Percentiles rank a stretch among this genome's conserved stretches.
Evolutionary conservation across 495 filamentous ascomycete genomes (phyloP).

Genomic region (Aspergillus leporis): DNA sequence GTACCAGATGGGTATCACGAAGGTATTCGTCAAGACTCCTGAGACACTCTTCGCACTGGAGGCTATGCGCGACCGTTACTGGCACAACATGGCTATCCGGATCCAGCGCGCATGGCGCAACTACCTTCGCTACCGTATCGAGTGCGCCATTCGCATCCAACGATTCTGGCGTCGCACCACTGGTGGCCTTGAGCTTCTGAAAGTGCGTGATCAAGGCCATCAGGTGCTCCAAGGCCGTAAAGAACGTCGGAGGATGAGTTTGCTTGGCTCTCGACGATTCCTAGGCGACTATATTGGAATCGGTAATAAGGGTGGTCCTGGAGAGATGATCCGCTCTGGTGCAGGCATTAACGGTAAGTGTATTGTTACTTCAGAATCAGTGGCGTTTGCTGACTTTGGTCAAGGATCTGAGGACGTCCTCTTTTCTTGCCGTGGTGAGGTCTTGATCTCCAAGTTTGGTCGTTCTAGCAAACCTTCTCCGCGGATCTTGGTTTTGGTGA

Average conservation of each 20-base stretch:
- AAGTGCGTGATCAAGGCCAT: conserved; percentile 89
- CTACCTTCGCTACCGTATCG: conserved; percentile 86
- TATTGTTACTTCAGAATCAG: neutral
- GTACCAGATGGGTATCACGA: conserved; percentile 95
- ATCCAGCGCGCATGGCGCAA: conserved; percentile 98
- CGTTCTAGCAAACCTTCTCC: conserved; percentile 91
- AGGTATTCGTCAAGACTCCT: conserved; percentile 98
- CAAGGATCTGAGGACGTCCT: conserved; percentile 67
- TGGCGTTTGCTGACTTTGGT: neutral
- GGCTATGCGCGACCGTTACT: conserved; percentile 95
- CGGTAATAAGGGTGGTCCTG: conserved; percentile 75
- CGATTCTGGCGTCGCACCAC: conserved; percentile 91
- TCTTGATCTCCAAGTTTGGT: conserved; percentile 90
- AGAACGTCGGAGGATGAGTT: conserved; percentile 85
- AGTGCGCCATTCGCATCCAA: conserved; percentile 92
- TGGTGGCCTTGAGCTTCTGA: conserved; percentile 82
- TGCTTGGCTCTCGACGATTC: conserved; percentile 89
- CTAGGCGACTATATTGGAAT: conserved; percentile 94
- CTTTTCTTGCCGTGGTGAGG: conserved; percentile 88
- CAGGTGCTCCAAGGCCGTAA: conserved; percentile 79
- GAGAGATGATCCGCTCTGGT: conserved; percentile 73
- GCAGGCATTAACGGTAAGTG: conserved; percentile 58
- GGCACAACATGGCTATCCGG: conserved; percentile 98
- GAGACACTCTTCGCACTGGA: conserved; percentile 97
- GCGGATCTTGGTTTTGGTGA: conserved; percentile 75